These are phyloP conservation scores for Aphanoascus verrucosus DNA, from an alignment of 2,329 filamentous ascomycete species.

Conservation along the genomic window DNA sequence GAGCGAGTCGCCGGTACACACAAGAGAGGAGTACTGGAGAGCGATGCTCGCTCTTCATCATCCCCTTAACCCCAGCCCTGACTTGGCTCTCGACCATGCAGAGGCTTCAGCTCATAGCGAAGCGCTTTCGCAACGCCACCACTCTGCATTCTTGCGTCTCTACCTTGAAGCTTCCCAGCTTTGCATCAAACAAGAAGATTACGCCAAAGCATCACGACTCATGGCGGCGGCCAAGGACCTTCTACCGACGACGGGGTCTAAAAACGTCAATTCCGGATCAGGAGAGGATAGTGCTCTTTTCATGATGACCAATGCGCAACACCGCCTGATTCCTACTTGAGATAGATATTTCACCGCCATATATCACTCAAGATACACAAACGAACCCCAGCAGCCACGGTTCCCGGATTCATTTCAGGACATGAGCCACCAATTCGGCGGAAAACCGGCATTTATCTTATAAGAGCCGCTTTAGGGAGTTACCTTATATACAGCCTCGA, in stretches of 20 bases:
- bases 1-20: background rate
- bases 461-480: no score
- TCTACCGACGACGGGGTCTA: constrained; percentile 16
- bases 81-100: constrained; percentile 24
- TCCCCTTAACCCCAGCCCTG: constrained; percentile 27
- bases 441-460: no score
- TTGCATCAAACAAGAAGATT: constrained; percentile 25
- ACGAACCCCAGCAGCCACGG: background rate
- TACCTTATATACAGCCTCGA: no score
- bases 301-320: background rate
- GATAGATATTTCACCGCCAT: background rate
- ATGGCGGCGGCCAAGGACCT: constrained; percentile 25
- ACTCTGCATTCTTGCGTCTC: constrained; percentile 25
- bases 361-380: background rate
- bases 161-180: constrained; percentile 32
- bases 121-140: constrained; percentile 18
- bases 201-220: constrained; percentile 23
- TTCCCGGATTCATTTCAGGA: no score
- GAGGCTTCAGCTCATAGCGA: constrained; percentile 17
- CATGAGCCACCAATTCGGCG: no score
- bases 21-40: constrained; percentile 18
- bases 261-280: background rate
- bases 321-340: constrained; percentile 2
- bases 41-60: constrained; percentile 30
- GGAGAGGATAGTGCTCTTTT: background rate